Percentiles rank a stretch among this genome's conserved stretches.
These are phyloP conservation scores for Tritrichomonas foetus DNA, from an alignment of 208 protist genomes.

Conservation along the genomic window DNA sequence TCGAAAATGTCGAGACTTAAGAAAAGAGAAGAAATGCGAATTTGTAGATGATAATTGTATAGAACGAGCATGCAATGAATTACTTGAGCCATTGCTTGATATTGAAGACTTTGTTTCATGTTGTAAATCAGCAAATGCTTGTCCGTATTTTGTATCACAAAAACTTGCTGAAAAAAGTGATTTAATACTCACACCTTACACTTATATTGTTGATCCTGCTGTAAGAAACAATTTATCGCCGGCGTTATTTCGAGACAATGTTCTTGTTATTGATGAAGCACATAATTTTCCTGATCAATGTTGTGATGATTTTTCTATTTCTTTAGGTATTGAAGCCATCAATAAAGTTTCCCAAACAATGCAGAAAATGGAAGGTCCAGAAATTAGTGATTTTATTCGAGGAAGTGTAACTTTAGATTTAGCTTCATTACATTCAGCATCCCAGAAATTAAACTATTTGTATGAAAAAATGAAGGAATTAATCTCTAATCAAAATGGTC, in stretches of 20 bases:
- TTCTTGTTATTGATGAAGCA: slow-evolving; percentile 30
- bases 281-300: slow-evolving; percentile 40
- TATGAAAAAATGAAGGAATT: background rate
- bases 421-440: background rate
- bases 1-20: background rate
- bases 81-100: background rate
- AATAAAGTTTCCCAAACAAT: background rate
- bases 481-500: background rate
- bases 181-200: slow-evolving; percentile 17
- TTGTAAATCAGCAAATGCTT: background rate
- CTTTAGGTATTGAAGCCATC: background rate
- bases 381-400: background rate
- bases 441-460: background rate
- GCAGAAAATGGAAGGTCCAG: background rate
- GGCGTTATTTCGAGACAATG: background rate
- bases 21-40: background rate
- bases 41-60: background rate
- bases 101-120: background rate
- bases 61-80: background rate
- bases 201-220: background rate
- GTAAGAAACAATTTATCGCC: background rate
- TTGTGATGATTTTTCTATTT: slow-evolving; percentile 30
- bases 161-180: background rate
- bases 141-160: background rate
- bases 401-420: background rate